phyloP scores from a whole-genome alignment of 2,329 filamentous ascomycete species.

The Xenosphaeropsis pyriputrescens region DNA sequence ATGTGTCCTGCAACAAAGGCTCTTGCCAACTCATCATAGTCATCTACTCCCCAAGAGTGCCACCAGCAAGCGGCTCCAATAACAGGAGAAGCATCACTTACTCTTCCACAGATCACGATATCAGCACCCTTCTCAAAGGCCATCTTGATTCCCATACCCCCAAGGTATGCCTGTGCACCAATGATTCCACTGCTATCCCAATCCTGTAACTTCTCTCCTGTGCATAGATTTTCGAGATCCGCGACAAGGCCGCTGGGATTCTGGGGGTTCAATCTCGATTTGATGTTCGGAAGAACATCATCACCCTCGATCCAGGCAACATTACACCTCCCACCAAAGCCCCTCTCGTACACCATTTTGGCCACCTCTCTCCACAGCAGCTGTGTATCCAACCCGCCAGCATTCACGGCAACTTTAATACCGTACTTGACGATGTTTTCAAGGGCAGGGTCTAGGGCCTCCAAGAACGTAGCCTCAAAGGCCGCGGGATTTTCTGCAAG shows the following conservation, averaged over 20 bases:
- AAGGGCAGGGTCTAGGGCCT: conserved; percentile 15
- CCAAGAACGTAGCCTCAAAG: conserved; percentile 27
- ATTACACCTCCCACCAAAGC: conserved; percentile 7
- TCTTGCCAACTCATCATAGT: conserved; percentile 21
- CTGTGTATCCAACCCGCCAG: conserved; percentile 34
- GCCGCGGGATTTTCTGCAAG: conserved; percentile 28
- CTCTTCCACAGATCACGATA: conserved; percentile 25
- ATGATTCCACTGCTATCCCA: conserved; percentile 9
- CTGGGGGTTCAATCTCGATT: background rate
- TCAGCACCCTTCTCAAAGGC: conserved; percentile 23
- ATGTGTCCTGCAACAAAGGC: conserved; percentile 16
- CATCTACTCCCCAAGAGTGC: conserved; percentile 24
- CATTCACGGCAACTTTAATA: conserved; percentile 37
- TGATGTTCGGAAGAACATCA: conserved; percentile 12
- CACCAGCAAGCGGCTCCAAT: conserved; percentile 25
- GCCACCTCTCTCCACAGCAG: conserved; percentile 18
- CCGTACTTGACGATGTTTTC: conserved; percentile 27
- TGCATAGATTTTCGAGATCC: conserved; percentile 3
- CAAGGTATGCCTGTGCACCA: conserved; percentile 15
- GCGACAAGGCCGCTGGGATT: background rate
- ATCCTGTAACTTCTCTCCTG: conserved; percentile 6
- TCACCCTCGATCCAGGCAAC: conserved; percentile 21
- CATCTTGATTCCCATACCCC: conserved; percentile 22
- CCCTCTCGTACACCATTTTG: conserved; percentile 1
- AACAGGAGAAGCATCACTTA: conserved; percentile 25